A percentile compares a stretch with the other conserved stretches of the same genome.
Conservation (phyloP, 1,284 basidiomycete genomes). For the Trichosporon coremiiforme region DNA sequence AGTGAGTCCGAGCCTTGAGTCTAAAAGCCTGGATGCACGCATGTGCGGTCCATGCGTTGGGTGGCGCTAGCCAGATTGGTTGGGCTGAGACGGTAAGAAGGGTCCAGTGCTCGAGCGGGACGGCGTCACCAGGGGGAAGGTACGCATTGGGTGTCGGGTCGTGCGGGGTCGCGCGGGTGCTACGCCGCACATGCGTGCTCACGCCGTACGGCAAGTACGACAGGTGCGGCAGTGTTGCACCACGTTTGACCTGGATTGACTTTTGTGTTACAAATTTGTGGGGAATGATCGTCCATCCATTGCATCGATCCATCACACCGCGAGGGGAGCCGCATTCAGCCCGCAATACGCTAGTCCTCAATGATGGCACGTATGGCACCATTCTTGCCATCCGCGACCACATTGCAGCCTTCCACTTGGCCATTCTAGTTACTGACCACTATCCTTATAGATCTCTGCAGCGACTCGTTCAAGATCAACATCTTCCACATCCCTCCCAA, state of each 20-base stretch:
- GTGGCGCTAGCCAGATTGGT: constrained; percentile 18
- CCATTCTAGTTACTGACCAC: neutral
- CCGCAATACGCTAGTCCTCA: neutral
- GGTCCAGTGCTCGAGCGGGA: constrained; percentile 11
- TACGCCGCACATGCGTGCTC: neutral
- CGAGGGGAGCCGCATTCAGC: neutral
- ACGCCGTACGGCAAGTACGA: constrained; percentile 1
- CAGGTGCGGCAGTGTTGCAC: neutral
- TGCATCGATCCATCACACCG: constrained; percentile 8
- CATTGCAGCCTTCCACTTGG: neutral
- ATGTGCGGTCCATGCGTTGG: neutral
- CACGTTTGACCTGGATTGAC: constrained; percentile 12
- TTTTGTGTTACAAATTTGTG: constrained; percentile 14
- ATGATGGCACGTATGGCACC: neutral
- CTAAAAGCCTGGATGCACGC: constrained; percentile 7
- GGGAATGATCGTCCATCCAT: constrained; percentile 15
- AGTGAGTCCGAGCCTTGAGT: constrained; percentile 10
- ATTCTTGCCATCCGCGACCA: neutral
- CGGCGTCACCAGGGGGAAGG: constrained; percentile 6
- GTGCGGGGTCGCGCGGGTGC: neutral
- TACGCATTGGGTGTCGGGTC: neutral
- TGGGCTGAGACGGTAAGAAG: constrained; percentile 5
- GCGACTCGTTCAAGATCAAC: neutral
- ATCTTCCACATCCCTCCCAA: constrained; percentile 7
- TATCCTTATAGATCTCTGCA: neutral